phyloP scores from a whole-genome alignment of 306 rosid species.

The Adenanthera pavonina region DNA sequence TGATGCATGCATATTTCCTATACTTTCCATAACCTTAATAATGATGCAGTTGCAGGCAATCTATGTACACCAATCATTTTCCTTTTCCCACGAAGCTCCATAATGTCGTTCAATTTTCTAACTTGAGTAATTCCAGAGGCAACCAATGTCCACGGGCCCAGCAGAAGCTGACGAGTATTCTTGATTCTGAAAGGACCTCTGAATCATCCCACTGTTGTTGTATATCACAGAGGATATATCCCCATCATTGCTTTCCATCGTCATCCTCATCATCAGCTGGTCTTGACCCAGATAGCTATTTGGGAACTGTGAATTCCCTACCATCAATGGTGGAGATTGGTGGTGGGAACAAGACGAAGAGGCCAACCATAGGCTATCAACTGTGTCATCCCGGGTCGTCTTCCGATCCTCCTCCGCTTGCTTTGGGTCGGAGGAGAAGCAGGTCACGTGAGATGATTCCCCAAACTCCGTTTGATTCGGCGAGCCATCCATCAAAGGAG shows the following conservation, averaged over 20 bases:
- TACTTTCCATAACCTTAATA: too few species aligned
- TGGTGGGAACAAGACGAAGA: conserved; percentile 38
- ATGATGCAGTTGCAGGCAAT: background rate
- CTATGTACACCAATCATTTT: background rate
- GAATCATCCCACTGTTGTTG: conserved; percentile 50
- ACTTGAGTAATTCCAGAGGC: conserved; percentile 54
- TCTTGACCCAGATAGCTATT: conserved; percentile 43
- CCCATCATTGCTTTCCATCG: conserved; percentile 52
- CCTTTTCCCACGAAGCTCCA: background rate
- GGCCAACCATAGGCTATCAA: conserved; percentile 5
- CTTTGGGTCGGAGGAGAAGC: conserved; percentile 70
- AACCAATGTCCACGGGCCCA: conserved; percentile 52
- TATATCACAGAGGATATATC: conserved; percentile 49
- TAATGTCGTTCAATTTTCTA: background rate
- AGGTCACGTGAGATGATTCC: conserved; percentile 65
- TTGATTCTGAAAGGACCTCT: conserved; percentile 28
- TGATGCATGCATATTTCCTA: background rate
- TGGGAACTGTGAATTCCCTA: conserved; percentile 38
- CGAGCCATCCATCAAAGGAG: conserved; percentile 75
- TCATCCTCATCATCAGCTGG: conserved; percentile 49
- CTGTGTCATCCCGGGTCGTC: conserved; percentile 35
- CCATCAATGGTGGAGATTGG: conserved; percentile 27
- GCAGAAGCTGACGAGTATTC: conserved; percentile 50
- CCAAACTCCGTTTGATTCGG: conserved; percentile 39
- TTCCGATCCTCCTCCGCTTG: conserved; percentile 44